Evolutionary conservation across 2,329 filamentous ascomycete genomes (phyloP), one percentile per base, ranked within the genome.

Genomic region (Parastagonospora avenae): DNA sequence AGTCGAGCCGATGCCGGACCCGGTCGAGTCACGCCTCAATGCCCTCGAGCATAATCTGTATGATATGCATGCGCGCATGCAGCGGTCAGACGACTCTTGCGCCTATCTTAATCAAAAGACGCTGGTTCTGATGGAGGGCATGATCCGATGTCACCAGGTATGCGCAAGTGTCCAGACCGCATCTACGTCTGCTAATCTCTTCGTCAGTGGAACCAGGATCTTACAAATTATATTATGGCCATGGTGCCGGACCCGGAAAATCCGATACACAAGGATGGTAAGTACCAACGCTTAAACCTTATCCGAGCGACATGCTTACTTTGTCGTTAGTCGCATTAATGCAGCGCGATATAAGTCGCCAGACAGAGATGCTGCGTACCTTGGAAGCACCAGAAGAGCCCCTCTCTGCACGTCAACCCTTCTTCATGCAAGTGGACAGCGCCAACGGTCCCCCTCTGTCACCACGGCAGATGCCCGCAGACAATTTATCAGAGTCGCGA

Each of bases 391-490:
- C 86, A 31, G 85, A 87, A 51, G 92, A 95, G 51, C 80, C 53
- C 43, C 41, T 86, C 64, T 82, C 83, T 29, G 84, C 82, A 54
- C 85, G 86, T 50, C 74, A 73, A 50, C 69, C 71, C 30, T 77
- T 76, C 48, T 77, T 75, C 56, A 75, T 77, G 67, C 74, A 75
- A 15, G 56, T 74, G 27, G 72, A 74, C 39, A 66, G 48, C 46
- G 62, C 54, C 54, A 74, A 69, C 56, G 87, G 90, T 54, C 84
- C 88, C 1, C 92, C 92, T 9, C 83, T 96, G 33, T 97, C 93
- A 35, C 93, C 93, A 15, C 86, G 92, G 56, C 92, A 96, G 74
- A 77, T 92, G 59, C 85, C 92, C 8, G 89, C 92, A 66, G 92
- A 96, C 66, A 69, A 66, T 54, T 45, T 66, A 35, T 49, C 62